Conservation (phyloP, 202 grass and related monocot species). For the Schoenoplectus triqueter region DNA sequence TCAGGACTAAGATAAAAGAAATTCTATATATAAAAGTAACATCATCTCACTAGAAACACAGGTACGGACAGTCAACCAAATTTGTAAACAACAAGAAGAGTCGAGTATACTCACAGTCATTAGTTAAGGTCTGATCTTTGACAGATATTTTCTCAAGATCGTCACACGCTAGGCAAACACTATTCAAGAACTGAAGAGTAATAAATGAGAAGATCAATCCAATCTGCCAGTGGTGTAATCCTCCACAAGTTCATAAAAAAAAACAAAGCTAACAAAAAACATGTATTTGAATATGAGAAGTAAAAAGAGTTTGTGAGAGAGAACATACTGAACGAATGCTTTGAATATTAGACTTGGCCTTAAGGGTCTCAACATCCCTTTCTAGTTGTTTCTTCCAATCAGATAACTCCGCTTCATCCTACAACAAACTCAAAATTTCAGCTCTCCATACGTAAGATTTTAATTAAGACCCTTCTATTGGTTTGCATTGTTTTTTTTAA, state of each 20-base stretch:
- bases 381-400: conserved; percentile 88
- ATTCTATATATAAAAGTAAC: neutral
- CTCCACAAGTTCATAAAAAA: conserved; percentile 31
- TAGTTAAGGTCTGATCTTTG: conserved; percentile 92
- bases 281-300: conserved; percentile 19
- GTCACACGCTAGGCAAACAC: conserved; percentile 64
- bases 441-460: neutral
- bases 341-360: conserved; percentile 83
- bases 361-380: conserved; percentile 82
- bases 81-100: conserved; percentile 23
- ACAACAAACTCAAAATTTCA: conserved; percentile 47
- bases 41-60: neutral
- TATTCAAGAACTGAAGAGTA: conserved; percentile 73
- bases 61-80: neutral
- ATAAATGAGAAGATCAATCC: conserved; percentile 38
- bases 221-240: neutral
- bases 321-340: conserved; percentile 79
- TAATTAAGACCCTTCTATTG: neutral
- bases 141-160: conserved; percentile 78
- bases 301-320: conserved; percentile 17
- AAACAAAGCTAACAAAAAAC: conserved; percentile 27
- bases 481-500: conserved; percentile 16
- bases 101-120: conserved; percentile 76
- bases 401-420: conserved; percentile 77
- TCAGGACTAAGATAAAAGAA: too few relatives aligned